Evolutionary conservation across 495 filamentous ascomycete species (phyloP).

Genomic region (Ramalina peruviana): DNA sequence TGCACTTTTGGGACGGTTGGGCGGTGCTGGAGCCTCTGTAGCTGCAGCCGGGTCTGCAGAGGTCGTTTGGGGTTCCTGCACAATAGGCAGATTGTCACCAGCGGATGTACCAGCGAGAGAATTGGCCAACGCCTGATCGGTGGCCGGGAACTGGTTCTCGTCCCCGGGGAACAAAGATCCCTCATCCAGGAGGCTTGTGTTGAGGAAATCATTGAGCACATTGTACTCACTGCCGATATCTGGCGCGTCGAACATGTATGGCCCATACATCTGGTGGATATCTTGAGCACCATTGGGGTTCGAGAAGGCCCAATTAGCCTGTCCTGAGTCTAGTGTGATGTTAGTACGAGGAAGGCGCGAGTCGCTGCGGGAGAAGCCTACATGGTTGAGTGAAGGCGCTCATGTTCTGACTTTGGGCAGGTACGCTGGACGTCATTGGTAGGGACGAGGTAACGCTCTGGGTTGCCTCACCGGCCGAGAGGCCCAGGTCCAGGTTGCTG

Average conservation of each 20-base stretch:
- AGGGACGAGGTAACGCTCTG: background rate
- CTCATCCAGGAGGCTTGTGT: constrained; percentile 75
- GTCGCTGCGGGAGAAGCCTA: constrained; percentile 37
- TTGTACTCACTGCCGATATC: constrained; percentile 95
- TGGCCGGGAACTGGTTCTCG: constrained; percentile 38
- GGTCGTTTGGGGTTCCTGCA: constrained; percentile 8
- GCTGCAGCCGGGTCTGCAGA: constrained; percentile 10
- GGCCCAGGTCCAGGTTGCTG: background rate
- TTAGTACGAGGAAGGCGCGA: constrained; percentile 5
- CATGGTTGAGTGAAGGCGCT: constrained; percentile 52
- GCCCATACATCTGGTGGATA: constrained; percentile 86
- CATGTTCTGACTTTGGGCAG: constrained; percentile 1
- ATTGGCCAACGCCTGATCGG: constrained; percentile 40
- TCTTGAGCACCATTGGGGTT: constrained; percentile 76
- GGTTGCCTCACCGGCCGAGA: background rate
- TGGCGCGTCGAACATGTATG: constrained; percentile 88
- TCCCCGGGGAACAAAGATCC: constrained; percentile 51
- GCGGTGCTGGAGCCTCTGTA: constrained; percentile 25
- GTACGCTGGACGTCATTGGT: background rate
- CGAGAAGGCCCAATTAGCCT: constrained; percentile 55
- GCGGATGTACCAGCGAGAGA: constrained; percentile 28
- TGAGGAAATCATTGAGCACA: constrained; percentile 88
- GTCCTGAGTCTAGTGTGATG: constrained; percentile 36
- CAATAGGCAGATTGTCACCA: constrained; percentile 23
- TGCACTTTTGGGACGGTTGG: constrained; percentile 39